phyloP scores from a whole-genome alignment of 202 grass and related monocot genomes.

The Bolboschoenoplectus hybrid region DNA sequence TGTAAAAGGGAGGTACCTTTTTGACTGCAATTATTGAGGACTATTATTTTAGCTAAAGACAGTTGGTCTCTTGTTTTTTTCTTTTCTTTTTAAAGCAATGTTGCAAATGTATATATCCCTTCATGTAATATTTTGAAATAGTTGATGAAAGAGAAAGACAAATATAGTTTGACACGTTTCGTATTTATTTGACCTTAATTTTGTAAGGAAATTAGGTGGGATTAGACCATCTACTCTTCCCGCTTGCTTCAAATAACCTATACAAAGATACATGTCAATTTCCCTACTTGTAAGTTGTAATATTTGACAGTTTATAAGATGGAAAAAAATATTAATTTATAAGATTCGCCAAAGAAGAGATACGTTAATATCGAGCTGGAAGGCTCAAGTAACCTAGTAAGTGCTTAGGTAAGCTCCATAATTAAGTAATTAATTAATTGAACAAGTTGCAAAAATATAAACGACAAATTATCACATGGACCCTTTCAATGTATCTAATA shows the following conservation, averaged over 20 bases:
- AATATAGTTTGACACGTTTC: slow-evolving; percentile 30
- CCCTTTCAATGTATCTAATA: neutral
- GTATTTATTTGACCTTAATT: slow-evolving; percentile 20
- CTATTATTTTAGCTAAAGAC: neutral
- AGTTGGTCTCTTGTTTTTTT: neutral
- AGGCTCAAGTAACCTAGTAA: neutral
- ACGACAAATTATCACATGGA: neutral
- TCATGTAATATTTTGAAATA: neutral
- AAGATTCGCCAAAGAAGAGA: neutral
- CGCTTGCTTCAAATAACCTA: neutral
- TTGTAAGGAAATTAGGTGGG: neutral
- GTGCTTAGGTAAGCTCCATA: neutral
- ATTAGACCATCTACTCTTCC: slow-evolving; percentile 14
- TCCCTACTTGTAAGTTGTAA: neutral
- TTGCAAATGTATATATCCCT: neutral
- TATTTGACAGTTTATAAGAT: neutral
- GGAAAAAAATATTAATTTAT: neutral
- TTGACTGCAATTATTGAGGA: slow-evolving; percentile 10
- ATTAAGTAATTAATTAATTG: neutral
- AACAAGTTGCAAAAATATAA: neutral
- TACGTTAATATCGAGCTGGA: neutral
- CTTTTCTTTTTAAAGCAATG: neutral
- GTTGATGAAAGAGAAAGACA: neutral
- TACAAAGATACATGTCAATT: neutral
- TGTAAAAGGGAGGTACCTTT: neutral